Percentiles rank a stretch among this genome's conserved stretches.
These are phyloP conservation scores for Arachis stenosperma DNA, from an alignment of 306 rosid genomes.

Conservation along the genomic window DNA sequence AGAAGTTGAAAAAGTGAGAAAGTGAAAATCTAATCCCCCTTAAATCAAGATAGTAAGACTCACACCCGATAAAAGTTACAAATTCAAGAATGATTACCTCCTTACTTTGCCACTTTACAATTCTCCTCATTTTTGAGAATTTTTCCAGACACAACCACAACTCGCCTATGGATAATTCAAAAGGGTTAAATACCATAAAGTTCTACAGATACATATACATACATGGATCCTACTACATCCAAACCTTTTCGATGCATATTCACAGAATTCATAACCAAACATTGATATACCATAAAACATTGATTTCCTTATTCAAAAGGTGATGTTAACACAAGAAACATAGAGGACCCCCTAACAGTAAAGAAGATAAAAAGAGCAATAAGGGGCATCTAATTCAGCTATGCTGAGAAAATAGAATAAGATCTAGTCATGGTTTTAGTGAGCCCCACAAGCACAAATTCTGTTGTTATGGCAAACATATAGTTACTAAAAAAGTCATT, in stretches of 20 bases:
- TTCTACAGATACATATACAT: background rate
- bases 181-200: conserved; percentile 20
- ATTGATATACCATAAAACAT: background rate
- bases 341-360: conserved; percentile 14
- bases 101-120: no score
- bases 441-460: conserved; percentile 38
- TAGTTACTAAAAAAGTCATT: no score
- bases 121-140: no score
- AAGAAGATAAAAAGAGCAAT: conserved; percentile 30
- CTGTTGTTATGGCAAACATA: conserved; percentile 7
- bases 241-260: conserved; percentile 1
- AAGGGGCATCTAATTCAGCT: conserved; percentile 7
- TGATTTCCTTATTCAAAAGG: conserved; percentile 19
- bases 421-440: conserved; percentile 22
- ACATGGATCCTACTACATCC: background rate
- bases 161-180: background rate
- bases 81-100: no score
- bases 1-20: no score
- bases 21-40: no score
- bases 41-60: no score
- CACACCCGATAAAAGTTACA: no score
- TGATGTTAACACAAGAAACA: conserved; percentile 19
- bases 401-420: background rate
- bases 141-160: background rate
- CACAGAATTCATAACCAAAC: conserved; percentile 1